Conservation (phyloP, 441 rosid genomes). For the Erysimum cheiri region DNA sequence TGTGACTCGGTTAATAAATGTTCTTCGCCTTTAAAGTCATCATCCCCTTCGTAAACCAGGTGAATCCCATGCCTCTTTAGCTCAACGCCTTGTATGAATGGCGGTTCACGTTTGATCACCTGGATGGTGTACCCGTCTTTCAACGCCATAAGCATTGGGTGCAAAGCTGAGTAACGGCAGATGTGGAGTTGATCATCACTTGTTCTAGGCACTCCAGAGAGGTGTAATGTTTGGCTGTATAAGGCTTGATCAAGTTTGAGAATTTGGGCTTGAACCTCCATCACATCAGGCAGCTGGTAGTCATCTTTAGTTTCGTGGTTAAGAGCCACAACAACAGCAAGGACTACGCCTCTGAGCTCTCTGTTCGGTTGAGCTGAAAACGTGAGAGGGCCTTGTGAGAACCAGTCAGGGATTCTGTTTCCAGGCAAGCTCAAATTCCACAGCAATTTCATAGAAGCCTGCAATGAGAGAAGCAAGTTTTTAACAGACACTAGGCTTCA, state of each 20-base stretch:
- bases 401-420: constrained; percentile 64
- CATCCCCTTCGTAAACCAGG: constrained; percentile 61
- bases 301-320: constrained; percentile 42
- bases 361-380: constrained; percentile 48
- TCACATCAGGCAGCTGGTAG: constrained; percentile 42
- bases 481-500: background rate
- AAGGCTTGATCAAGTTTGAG: constrained; percentile 10
- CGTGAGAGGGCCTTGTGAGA: constrained; percentile 45
- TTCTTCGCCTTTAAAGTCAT: constrained; percentile 45
- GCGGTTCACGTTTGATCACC: constrained; percentile 31
- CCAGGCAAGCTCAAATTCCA: constrained; percentile 62
- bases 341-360: constrained; percentile 52
- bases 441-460: constrained; percentile 58
- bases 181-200: constrained; percentile 60
- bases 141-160: constrained; percentile 47
- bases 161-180: constrained; percentile 49
- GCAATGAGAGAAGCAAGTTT: constrained; percentile 17
- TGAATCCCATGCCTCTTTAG: constrained; percentile 54
- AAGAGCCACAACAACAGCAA: constrained; percentile 58
- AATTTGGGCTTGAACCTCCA: constrained; percentile 52
- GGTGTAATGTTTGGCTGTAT: constrained; percentile 31
- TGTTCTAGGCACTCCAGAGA: constrained; percentile 59
- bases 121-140: constrained; percentile 50
- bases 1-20: constrained; percentile 19
- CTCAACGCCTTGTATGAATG: constrained; percentile 41